Conservation (phyloP, 805 yeast species). For the Teunomyces pallodes region DNA sequence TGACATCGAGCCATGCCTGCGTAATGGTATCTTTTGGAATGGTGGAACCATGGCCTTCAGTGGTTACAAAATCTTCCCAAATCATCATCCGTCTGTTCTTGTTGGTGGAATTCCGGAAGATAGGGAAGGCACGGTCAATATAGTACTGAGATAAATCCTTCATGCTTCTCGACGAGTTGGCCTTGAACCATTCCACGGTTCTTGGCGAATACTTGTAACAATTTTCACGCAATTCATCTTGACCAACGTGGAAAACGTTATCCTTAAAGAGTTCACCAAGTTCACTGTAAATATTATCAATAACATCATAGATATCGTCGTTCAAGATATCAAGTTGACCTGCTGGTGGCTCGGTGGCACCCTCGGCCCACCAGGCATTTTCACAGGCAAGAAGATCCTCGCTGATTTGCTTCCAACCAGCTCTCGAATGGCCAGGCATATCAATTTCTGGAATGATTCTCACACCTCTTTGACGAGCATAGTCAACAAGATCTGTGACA, state of each 20-base stretch:
- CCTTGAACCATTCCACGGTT: conserved; percentile 28
- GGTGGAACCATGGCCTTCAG: conserved; percentile 19
- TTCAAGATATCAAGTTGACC: conserved; percentile 39
- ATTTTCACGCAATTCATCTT: conserved; percentile 32
- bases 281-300: conserved; percentile 32
- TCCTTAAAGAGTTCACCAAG: conserved; percentile 30
- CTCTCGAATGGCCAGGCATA: conserved; percentile 40
- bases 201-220: conserved; percentile 32
- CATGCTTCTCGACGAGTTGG: conserved; percentile 19
- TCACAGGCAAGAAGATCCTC: conserved; percentile 31
- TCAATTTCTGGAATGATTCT: conserved; percentile 43
- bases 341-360: conserved; percentile 39
- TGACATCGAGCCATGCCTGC: conserved; percentile 32
- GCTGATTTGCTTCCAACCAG: conserved; percentile 38
- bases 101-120: conserved; percentile 20
- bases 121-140: conserved; percentile 34
- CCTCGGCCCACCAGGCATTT: conserved; percentile 25
- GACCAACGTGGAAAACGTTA: conserved; percentile 41
- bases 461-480: conserved; percentile 36
- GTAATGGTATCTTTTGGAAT: conserved; percentile 32
- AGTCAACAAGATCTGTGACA: conserved; percentile 24
- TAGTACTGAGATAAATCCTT: conserved; percentile 32
- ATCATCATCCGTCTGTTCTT: conserved; percentile 29
- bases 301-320: conserved; percentile 30
- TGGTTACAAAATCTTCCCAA: conserved; percentile 40